Evolutionary conservation across 208 protist genomes (phyloP).

Genomic region (Acanthamoeba healyi): DNA sequence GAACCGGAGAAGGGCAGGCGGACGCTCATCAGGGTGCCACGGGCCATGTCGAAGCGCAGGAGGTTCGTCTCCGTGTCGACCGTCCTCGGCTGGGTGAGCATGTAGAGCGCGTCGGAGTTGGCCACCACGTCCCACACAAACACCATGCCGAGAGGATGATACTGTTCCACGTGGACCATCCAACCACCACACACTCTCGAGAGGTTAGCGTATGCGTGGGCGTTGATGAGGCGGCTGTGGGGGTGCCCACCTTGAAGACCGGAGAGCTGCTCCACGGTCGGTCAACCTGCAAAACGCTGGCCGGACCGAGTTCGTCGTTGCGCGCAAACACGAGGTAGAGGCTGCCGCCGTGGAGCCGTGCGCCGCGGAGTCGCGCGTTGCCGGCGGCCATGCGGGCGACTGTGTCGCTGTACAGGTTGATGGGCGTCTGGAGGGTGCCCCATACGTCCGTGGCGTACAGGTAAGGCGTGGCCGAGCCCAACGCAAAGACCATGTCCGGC

Average conservation of each 20-base stretch:
- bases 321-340: not conserved
- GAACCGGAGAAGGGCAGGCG: not conserved
- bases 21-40: not conserved
- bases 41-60: not conserved
- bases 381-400: not conserved
- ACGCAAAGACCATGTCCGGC: not conserved
- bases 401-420: not conserved
- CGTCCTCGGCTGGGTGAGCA: not conserved
- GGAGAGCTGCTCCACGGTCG: not conserved
- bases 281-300: conserved; percentile 3
- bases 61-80: conserved; percentile 4
- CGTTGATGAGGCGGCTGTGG: too few species aligned
- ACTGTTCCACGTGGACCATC: too few species aligned
- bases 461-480: not conserved
- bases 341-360: not conserved
- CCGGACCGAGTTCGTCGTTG: not conserved
- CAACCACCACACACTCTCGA: too few species aligned
- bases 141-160: not conserved
- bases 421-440: not conserved
- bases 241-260: too few species aligned
- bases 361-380: not conserved
- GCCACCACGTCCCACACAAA: not conserved
- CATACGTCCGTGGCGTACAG: conserved; percentile 6
- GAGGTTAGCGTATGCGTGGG: too few species aligned
- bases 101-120: conserved; percentile 2